Evolutionary conservation across 129 eudicot species (phyloP).

Genomic region (Dittrichia graveolens): DNA sequence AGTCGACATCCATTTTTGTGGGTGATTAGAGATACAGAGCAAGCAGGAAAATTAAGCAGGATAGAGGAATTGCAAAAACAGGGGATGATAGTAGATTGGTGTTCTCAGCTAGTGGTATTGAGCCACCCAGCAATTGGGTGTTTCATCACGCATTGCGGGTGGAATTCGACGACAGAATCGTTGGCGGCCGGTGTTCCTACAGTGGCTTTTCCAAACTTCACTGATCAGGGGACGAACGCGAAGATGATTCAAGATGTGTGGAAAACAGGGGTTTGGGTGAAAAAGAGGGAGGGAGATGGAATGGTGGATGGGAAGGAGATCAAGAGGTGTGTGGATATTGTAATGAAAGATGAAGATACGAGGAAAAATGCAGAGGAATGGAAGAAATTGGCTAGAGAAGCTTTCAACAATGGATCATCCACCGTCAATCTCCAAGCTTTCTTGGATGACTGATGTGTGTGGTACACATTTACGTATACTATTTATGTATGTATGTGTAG

Average conservation of each 20-base stretch:
- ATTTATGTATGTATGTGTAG: too few relatives aligned
- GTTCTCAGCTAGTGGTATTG: slow-evolving; percentile 52
- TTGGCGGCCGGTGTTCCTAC: slow-evolving; percentile 61
- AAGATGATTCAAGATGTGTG: slow-evolving; percentile 65
- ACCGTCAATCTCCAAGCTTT: slow-evolving; percentile 17
- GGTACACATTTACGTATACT: too few relatives aligned
- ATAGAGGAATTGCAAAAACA: slow-evolving; percentile 21
- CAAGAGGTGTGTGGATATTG: slow-evolving; percentile 25
- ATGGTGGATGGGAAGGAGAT: slow-evolving; percentile 32
- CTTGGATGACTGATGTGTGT: background rate
- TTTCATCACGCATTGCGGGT: slow-evolving; percentile 66
- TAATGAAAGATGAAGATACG: slow-evolving; percentile 18
- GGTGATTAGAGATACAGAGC: slow-evolving; percentile 45
- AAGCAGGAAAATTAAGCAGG: slow-evolving; percentile 41
- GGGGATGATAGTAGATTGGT: slow-evolving; percentile 58
- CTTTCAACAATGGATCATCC: slow-evolving; percentile 28
- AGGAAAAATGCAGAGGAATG: slow-evolving; percentile 29
- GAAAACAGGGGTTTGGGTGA: slow-evolving; percentile 61
- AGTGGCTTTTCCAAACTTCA: slow-evolving; percentile 68
- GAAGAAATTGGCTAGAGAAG: slow-evolving; percentile 18
- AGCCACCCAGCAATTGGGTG: slow-evolving; percentile 56
- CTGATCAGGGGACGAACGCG: slow-evolving; percentile 61
- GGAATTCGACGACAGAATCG: slow-evolving; percentile 68
- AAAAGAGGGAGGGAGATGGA: slow-evolving; percentile 40
- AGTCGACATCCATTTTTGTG: slow-evolving; percentile 46